These are phyloP conservation scores for Beta macrorhiza DNA, from an alignment of 179 eudicot genomes.

Conservation along the genomic window DNA sequence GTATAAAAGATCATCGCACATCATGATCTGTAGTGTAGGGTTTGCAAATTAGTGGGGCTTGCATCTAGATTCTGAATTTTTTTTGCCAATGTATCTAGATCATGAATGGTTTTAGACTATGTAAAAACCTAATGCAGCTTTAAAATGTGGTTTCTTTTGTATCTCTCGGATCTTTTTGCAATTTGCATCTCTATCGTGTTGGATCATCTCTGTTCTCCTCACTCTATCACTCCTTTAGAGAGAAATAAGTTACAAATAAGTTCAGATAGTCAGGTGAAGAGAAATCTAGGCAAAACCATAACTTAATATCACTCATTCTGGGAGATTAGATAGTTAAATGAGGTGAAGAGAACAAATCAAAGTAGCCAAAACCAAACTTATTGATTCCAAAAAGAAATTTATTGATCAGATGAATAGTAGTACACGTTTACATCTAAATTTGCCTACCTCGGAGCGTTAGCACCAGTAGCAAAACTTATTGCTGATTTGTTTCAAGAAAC, in stretches of 20 bases:
- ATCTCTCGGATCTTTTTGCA: not conserved
- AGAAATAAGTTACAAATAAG: not conserved
- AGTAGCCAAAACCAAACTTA: not conserved
- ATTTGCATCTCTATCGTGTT: not conserved
- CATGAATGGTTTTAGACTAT: conserved; percentile 5
- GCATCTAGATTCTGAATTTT: conserved; percentile 10
- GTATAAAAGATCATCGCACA: conserved; percentile 25
- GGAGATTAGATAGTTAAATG: too few species aligned
- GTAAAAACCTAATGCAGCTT: conserved; percentile 13
- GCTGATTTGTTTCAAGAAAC: not conserved
- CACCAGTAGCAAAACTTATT: not conserved
- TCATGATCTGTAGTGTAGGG: conserved; percentile 21
- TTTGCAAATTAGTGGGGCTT: not conserved
- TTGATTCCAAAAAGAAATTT: not conserved
- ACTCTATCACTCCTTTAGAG: not conserved
- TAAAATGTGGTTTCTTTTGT: not conserved
- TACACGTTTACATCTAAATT: conserved; percentile 19
- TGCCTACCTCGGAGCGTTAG: not conserved
- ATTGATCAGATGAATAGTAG: conserved; percentile 17
- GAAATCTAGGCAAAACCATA: too few species aligned
- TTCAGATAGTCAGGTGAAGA: too few species aligned
- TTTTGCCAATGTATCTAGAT: conserved; percentile 3
- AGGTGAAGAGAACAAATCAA: too few species aligned
- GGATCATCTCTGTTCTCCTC: not conserved
- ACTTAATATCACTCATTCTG: too few species aligned